A percentile compares a stretch with the other conserved stretches of the same genome.
These are phyloP conservation scores for Acer campestre DNA, from an alignment of 345 rosid genomes.

Conservation along the genomic window DNA sequence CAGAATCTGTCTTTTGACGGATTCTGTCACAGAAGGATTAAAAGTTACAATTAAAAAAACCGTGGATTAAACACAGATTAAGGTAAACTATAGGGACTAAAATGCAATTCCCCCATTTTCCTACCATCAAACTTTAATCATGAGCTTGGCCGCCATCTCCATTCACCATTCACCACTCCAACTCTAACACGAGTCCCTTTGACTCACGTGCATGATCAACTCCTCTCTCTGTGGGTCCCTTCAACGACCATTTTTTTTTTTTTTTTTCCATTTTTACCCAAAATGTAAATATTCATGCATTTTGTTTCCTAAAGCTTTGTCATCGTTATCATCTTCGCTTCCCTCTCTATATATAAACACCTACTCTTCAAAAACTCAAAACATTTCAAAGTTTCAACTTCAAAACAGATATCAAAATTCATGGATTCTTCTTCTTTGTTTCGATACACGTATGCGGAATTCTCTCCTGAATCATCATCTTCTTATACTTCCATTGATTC, in stretches of 20 bases:
- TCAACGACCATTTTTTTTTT: slow-evolving; percentile 23
- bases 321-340: neutral
- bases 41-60: too few relatives aligned
- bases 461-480: slow-evolving; percentile 33
- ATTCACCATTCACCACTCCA: neutral
- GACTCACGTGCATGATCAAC: slow-evolving; percentile 54
- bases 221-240: slow-evolving; percentile 22
- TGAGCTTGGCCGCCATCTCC: slow-evolving; percentile 44
- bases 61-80: too few relatives aligned
- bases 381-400: too few relatives aligned
- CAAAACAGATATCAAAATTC: neutral
- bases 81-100: too few relatives aligned
- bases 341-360: slow-evolving; percentile 29
- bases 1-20: too few relatives aligned
- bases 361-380: neutral
- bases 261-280: slow-evolving; percentile 5
- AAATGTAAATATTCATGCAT: slow-evolving; percentile 28
- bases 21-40: too few relatives aligned
- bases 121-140: too few relatives aligned
- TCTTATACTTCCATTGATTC: slow-evolving; percentile 30
- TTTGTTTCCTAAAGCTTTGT: neutral
- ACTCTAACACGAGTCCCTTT: slow-evolving; percentile 23
- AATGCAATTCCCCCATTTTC: too few relatives aligned
- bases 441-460: slow-evolving; percentile 30
- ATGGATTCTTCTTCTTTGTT: slow-evolving; percentile 44